These are phyloP conservation scores for Saxophila tyrrhenica DNA, from an alignment of 495 filamentous ascomycete species.

Conservation along the genomic window DNA sequence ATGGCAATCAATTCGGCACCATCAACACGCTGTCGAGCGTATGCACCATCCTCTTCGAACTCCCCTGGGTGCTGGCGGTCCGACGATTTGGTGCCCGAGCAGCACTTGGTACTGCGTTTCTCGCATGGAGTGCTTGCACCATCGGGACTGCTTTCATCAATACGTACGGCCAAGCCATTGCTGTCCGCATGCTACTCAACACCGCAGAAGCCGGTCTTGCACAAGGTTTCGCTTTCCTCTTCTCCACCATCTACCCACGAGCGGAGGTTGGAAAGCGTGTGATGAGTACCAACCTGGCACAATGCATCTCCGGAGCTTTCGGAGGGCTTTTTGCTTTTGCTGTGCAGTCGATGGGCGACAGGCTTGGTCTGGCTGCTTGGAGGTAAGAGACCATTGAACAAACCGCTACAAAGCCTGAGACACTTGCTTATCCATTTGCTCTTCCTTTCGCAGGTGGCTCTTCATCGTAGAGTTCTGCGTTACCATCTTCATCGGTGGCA, in stretches of 20 bases:
- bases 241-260: conserved; percentile 11
- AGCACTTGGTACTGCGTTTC: not conserved
- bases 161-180: conserved; percentile 7
- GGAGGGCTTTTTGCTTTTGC: conserved; percentile 20
- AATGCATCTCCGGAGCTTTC: conserved; percentile 15
- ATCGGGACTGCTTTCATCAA: conserved; percentile 11
- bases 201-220: conserved; percentile 14
- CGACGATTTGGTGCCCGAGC: conserved; percentile 1
- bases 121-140: conserved; percentile 3
- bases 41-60: conserved; percentile 7
- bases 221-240: conserved; percentile 6
- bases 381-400: too few species aligned
- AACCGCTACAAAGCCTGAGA: too few species aligned
- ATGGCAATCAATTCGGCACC: conserved; percentile 22
- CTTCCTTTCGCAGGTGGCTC: too few species aligned
- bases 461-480: conserved; percentile 17
- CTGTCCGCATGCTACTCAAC: conserved; percentile 9
- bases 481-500: conserved; percentile 10
- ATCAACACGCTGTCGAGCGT: conserved; percentile 21
- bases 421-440: too few species aligned
- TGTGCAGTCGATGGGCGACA: conserved; percentile 11
- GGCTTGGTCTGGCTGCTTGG: conserved; percentile 10
- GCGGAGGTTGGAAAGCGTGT: conserved; percentile 8
- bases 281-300: conserved; percentile 3
- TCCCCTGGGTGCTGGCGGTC: conserved; percentile 6